Conservation (phyloP, 2,329 filamentous ascomycete species). For the Huntiella omanensis region DNA sequence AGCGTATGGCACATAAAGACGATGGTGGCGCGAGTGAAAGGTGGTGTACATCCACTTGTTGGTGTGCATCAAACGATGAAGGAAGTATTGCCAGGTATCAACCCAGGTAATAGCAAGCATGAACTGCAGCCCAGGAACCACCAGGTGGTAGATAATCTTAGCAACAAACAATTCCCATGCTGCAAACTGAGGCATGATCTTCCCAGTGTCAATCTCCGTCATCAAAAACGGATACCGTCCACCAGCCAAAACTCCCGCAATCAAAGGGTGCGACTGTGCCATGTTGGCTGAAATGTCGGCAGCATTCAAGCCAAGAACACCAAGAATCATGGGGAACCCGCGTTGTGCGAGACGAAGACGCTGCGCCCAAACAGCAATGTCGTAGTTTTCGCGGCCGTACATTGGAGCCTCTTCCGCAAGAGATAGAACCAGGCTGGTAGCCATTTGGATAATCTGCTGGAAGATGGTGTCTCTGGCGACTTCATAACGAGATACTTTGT, state of each 20-base stretch:
- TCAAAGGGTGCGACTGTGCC: slow-evolving; percentile 47
- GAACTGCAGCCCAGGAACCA: slow-evolving; percentile 64
- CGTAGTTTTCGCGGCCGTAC: slow-evolving; percentile 62
- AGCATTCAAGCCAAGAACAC: slow-evolving; percentile 58
- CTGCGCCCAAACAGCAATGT: slow-evolving; percentile 78
- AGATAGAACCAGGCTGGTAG: slow-evolving; percentile 47
- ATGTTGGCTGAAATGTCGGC: slow-evolving; percentile 57
- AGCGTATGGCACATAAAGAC: slow-evolving; percentile 91
- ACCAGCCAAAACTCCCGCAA: slow-evolving; percentile 60
- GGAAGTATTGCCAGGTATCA: slow-evolving; percentile 97
- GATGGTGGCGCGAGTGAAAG: slow-evolving; percentile 90
- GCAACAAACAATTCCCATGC: slow-evolving; percentile 63
- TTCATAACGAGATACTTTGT: slow-evolving; percentile 68
- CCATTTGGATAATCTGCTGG: slow-evolving; percentile 78
- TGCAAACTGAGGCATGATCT: slow-evolving; percentile 53
- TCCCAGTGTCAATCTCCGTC: slow-evolving; percentile 34
- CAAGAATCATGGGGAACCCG: slow-evolving; percentile 53
- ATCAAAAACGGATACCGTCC: slow-evolving; percentile 61
- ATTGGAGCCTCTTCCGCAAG: slow-evolving; percentile 56
- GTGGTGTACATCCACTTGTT: slow-evolving; percentile 93
- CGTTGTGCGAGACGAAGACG: slow-evolving; percentile 63
- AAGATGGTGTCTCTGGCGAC: slow-evolving; percentile 80
- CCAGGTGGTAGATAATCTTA: slow-evolving; percentile 58
- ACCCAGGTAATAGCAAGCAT: slow-evolving; percentile 54
- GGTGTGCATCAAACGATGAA: slow-evolving; percentile 90